These are phyloP conservation scores for Dalbergia cochinchinensis DNA, from an alignment of 306 rosid genomes.

Conservation along the genomic window DNA sequence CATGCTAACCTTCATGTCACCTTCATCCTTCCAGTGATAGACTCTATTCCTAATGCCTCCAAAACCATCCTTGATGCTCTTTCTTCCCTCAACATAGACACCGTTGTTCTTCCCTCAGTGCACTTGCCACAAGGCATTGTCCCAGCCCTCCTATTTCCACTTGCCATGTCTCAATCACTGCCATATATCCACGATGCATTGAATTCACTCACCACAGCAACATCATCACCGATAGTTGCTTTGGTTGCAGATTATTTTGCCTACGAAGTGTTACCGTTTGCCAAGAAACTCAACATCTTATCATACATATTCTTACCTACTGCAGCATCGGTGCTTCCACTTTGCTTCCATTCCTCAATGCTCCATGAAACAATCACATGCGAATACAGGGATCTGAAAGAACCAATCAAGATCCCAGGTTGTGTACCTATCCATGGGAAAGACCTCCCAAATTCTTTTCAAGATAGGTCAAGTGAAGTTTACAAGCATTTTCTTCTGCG, in stretches of 20 bases:
- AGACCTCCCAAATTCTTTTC: slow-evolving; percentile 37
- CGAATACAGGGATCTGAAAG: slow-evolving; percentile 18
- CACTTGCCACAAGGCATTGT: neutral
- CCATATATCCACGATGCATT: slow-evolving; percentile 12
- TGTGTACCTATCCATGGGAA: slow-evolving; percentile 45
- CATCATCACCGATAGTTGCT: slow-evolving; percentile 19
- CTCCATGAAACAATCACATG: slow-evolving; percentile 35
- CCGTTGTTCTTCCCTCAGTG: slow-evolving; percentile 31
- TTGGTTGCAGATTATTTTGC: slow-evolving; percentile 40
- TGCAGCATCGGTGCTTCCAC: slow-evolving; percentile 16
- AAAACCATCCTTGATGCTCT: slow-evolving; percentile 8
- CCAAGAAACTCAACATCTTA: slow-evolving; percentile 39
- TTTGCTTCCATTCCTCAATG: neutral
- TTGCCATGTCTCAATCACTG: slow-evolving; percentile 33
- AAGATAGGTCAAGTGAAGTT: slow-evolving; percentile 36
- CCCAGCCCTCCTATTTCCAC: neutral
- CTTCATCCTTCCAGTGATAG: slow-evolving; percentile 19
- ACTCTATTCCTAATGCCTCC: slow-evolving; percentile 28
- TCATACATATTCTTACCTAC: slow-evolving; percentile 37
- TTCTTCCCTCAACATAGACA: slow-evolving; percentile 33
- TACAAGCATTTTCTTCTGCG: slow-evolving; percentile 39
- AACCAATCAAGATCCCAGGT: slow-evolving; percentile 37
- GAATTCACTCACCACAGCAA: slow-evolving; percentile 22
- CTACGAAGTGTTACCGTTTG: slow-evolving; percentile 18
- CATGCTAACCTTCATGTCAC: slow-evolving; percentile 26